Percentiles rank a stretch among this genome's conserved stretches.
phyloP scores from a whole-genome alignment of 1,139 yeast genomes.

The Pichia sp. region DNA sequence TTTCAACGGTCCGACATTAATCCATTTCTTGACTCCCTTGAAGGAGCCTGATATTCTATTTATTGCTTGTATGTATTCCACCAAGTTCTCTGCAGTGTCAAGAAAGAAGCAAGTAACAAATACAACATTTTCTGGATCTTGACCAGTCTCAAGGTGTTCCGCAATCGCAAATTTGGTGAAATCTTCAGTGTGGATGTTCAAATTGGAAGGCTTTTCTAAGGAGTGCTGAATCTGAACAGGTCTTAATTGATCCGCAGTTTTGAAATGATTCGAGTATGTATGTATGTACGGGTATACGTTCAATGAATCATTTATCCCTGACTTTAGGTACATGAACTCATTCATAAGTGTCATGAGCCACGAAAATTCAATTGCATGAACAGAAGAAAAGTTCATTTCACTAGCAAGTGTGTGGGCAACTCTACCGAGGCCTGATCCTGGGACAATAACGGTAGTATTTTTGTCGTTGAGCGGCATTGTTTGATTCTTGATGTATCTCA shows the following conservation, averaged over 20 bases:
- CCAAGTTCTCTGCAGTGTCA: constrained; percentile 80
- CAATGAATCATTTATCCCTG: constrained; percentile 6
- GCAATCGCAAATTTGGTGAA: constrained; percentile 46
- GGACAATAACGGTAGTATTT: constrained; percentile 50
- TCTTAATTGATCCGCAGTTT: constrained; percentile 46
- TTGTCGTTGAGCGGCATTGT: constrained; percentile 26
- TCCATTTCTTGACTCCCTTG: constrained; percentile 47
- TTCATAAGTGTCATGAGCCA: constrained; percentile 63
- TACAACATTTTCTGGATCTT: constrained; percentile 40
- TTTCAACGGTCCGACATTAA: constrained; percentile 80
- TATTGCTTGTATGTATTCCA: constrained; percentile 64
- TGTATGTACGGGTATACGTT: constrained; percentile 61
- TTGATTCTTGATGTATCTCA: constrained; percentile 31
- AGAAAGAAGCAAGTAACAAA: constrained; percentile 70
- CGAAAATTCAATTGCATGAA: constrained; percentile 67
- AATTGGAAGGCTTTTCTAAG: constrained; percentile 36
- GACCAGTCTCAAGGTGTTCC: constrained; percentile 7
- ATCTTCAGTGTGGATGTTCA: constrained; percentile 54
- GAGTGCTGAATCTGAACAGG: constrained; percentile 32
- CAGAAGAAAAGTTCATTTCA: constrained; percentile 32
- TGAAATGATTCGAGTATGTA: constrained; percentile 61
- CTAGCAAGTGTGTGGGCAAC: constrained; percentile 55
- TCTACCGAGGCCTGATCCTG: constrained; percentile 78
- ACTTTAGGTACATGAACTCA: constrained; percentile 39
- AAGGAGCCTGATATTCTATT: constrained; percentile 33